These are phyloP conservation scores for Pinus tabuliformis DNA, from an alignment of 75 land plant genomes.

Conservation along the genomic window DNA sequence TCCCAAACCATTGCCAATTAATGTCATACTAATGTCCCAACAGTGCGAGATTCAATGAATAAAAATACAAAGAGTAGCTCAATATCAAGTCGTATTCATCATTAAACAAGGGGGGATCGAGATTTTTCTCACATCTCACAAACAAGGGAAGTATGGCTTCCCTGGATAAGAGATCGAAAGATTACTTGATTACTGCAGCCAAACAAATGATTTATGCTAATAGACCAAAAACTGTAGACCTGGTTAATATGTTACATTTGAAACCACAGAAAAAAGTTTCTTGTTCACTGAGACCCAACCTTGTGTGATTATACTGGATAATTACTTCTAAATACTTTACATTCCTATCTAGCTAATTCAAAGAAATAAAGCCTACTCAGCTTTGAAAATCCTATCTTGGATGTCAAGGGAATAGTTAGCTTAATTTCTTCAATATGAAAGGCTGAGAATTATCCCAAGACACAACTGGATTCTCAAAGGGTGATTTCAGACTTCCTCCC, in stretches of 20 bases:
- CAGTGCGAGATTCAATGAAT: no score
- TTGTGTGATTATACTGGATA: conserved; percentile 7
- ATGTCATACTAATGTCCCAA: no score
- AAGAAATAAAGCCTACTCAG: conserved; percentile 2
- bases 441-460: not conserved
- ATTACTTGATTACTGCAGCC: not conserved
- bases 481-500: not conserved
- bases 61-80: no score
- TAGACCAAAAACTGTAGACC: not conserved
- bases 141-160: not conserved
- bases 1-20: no score
- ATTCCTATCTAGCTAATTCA: conserved; percentile 4
- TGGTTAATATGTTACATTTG: conserved; percentile 2
- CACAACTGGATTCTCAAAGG: conserved; percentile 3
- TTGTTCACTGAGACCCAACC: conserved; percentile 2
- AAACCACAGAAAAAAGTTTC: conserved; percentile 1
- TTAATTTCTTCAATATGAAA: not conserved
- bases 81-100: no score
- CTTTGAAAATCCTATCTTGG: not conserved
- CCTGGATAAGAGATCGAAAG: not conserved
- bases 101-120: no score
- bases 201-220: not conserved
- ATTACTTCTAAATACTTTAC: conserved; percentile 6
- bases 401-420: not conserved
- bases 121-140: no score